Evolutionary conservation across 2,329 filamentous ascomycete species (phyloP).

Genomic region (Monosporascus sp.): DNA sequence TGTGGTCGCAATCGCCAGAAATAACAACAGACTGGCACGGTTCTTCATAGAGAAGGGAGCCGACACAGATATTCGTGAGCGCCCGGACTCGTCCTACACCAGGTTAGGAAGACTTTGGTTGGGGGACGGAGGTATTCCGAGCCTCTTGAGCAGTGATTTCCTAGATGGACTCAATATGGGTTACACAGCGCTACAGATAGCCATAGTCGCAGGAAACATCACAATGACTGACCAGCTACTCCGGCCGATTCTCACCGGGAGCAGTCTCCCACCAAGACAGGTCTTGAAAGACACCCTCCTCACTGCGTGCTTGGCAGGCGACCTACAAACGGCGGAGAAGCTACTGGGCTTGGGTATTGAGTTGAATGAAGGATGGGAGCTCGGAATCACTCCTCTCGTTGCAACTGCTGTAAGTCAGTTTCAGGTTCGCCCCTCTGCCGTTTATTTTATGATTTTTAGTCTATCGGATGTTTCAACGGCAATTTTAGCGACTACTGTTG

Average conservation of each 20-base stretch:
- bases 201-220: constrained; percentile 1
- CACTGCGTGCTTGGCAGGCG: constrained; percentile 3
- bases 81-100: no score
- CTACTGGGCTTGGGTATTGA: background rate
- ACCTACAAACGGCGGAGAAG: background rate
- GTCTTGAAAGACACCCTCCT: background rate
- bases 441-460: no score
- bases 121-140: no score
- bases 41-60: background rate
- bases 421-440: no score
- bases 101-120: no score
- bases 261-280: background rate
- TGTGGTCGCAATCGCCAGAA: background rate
- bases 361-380: background rate
- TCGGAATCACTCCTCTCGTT: constrained; percentile 1
- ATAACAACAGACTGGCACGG: background rate
- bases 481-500: no score
- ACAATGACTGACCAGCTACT: constrained; percentile 1
- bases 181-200: constrained; percentile 4
- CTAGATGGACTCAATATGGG: background rate
- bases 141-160: no score
- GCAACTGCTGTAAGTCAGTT: constrained; percentile 1
- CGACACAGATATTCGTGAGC: no score
- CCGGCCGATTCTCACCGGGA: background rate
- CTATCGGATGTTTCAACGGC: no score